phyloP scores from a whole-genome alignment of 2,329 filamentous ascomycete species.

The Aspergillaceae sp. region DNA sequence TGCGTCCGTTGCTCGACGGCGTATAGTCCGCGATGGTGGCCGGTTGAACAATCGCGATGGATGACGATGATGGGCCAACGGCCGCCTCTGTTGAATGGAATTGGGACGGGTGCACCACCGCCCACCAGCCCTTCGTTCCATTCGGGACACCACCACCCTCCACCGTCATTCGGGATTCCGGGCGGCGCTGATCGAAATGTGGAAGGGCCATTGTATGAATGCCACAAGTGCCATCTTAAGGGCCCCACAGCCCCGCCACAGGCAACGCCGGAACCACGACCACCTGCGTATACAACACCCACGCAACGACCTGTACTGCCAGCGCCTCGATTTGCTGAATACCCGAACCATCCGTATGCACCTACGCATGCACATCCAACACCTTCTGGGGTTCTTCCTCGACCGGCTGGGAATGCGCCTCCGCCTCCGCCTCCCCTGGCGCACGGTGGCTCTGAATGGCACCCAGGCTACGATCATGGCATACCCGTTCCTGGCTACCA shows the following conservation, averaged over 20 bases:
- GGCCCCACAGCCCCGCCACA: slow-evolving; percentile 25
- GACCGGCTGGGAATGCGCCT: slow-evolving; percentile 21
- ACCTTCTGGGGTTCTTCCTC: slow-evolving; percentile 17
- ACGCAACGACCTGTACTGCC: slow-evolving; percentile 27
- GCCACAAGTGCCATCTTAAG: slow-evolving; percentile 60
- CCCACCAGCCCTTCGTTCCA: slow-evolving; percentile 16
- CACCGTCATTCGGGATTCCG: slow-evolving; percentile 8
- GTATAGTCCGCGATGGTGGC: slow-evolving; percentile 53
- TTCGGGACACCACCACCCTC: slow-evolving; percentile 15
- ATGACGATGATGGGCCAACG: slow-evolving; percentile 42
- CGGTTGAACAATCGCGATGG: slow-evolving; percentile 46
- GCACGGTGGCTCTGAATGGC: slow-evolving; percentile 20
- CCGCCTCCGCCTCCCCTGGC: slow-evolving; percentile 20
- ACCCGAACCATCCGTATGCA: slow-evolving; percentile 20
- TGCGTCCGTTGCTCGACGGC: slow-evolving; percentile 34
- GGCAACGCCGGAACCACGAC: slow-evolving; percentile 25
- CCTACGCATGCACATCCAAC: slow-evolving; percentile 19
- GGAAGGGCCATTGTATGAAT: slow-evolving; percentile 51
- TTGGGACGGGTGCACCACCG: slow-evolving; percentile 8
- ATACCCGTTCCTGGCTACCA: slow-evolving; percentile 27
- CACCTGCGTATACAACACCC: slow-evolving; percentile 25
- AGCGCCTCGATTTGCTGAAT: slow-evolving; percentile 24
- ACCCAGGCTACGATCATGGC: slow-evolving; percentile 10
- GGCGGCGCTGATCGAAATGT: slow-evolving; percentile 3
- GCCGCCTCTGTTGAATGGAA: slow-evolving; percentile 25